phyloP scores from a whole-genome alignment of 1,139 yeast genomes.

The Yamadazyma sp. region DNA sequence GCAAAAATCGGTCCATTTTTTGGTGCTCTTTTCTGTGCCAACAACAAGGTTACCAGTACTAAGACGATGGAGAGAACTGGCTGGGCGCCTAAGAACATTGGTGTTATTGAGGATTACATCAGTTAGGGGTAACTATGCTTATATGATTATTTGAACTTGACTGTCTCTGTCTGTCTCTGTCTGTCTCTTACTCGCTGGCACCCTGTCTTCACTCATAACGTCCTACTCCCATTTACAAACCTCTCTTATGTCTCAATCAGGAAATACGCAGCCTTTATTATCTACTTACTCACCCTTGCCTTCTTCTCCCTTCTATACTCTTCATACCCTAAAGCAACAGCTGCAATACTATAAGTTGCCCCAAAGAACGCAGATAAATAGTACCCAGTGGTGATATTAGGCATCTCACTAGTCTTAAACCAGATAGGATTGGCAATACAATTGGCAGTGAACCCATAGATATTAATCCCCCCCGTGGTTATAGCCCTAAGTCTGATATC shows the following conservation, averaged over 20 bases:
- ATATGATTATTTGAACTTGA: too few relatives aligned
- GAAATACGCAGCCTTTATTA: too few relatives aligned
- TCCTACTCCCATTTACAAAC: too few relatives aligned
- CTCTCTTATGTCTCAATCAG: too few relatives aligned
- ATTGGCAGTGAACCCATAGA: conserved; percentile 15
- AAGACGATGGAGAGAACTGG: conserved; percentile 16
- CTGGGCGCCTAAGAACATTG: conserved; percentile 21
- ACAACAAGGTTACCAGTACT: conserved; percentile 13
- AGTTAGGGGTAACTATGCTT: too few relatives aligned
- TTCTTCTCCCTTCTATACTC: conserved; percentile 8
- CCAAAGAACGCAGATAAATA: conserved; percentile 17
- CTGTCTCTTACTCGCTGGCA: too few relatives aligned
- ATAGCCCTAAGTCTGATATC: conserved; percentile 5
- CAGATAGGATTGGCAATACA: conserved; percentile 16
- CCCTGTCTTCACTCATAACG: too few relatives aligned
- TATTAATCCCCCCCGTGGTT: conserved; percentile 5
- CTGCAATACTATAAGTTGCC: conserved; percentile 6
- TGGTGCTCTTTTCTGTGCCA: conserved; percentile 9
- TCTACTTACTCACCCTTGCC: too few relatives aligned
- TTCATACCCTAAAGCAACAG: conserved; percentile 3
- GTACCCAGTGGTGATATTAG: conserved; percentile 17
- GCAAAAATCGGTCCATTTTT: conserved; percentile 9
- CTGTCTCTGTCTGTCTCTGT: too few relatives aligned
- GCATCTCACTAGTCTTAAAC: conserved; percentile 17
- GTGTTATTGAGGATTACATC: conserved; percentile 19